Evolutionary conservation across 805 yeast species (phyloP).

Genomic region (Yarrowia sp.): DNA sequence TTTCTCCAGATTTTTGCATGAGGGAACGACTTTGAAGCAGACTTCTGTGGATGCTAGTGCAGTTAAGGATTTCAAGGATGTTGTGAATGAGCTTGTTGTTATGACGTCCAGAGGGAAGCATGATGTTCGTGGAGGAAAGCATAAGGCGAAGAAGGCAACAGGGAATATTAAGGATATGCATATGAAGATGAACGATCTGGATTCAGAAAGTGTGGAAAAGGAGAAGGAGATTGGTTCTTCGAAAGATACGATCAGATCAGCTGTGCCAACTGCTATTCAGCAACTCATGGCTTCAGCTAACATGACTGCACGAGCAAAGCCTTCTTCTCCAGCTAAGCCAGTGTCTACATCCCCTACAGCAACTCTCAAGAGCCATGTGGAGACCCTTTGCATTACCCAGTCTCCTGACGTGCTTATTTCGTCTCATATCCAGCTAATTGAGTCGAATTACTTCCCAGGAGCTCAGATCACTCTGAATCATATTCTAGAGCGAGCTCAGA

Average conservation of each 20-base stretch:
- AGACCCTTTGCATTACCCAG: background rate
- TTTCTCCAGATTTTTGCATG: background rate
- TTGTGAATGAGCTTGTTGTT: background rate
- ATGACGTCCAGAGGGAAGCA: no score
- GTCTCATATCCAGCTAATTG: background rate
- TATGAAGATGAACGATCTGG: no score
- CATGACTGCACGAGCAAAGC: no score
- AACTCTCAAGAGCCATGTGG: background rate
- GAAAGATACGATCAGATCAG: no score
- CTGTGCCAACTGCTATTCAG: background rate
- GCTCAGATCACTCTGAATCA: background rate
- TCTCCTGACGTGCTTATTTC: background rate
- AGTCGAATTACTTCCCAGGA: background rate
- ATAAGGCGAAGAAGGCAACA: background rate
- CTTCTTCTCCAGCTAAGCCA: background rate
- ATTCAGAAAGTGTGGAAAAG: no score
- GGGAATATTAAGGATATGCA: no score
- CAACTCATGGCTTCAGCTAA: background rate
- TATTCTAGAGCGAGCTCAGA: background rate
- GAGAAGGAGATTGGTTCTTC: no score
- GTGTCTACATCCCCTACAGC: background rate
- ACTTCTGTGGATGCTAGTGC: no score
- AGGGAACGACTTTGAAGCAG: background rate
- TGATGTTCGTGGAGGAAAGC: no score
- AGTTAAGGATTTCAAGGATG: background rate